These are phyloP conservation scores for Croton setiger DNA, from an alignment of 441 rosid genomes.

Conservation along the genomic window DNA sequence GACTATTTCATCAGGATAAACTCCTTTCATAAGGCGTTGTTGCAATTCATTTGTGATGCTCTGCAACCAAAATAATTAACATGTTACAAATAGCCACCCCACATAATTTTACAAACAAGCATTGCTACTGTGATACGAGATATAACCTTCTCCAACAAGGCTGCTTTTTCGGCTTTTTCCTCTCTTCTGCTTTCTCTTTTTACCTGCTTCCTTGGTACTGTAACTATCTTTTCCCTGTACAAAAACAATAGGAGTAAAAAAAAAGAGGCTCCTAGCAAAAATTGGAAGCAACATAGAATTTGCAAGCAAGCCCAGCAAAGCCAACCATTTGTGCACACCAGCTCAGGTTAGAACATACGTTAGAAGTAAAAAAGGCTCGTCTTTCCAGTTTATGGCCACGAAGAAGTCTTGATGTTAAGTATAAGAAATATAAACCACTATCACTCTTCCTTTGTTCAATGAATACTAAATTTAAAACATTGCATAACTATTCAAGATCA, in stretches of 20 bases:
- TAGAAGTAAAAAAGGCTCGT: neutral
- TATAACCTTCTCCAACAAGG: slow-evolving; percentile 63
- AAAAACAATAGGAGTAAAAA: neutral
- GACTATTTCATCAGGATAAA: slow-evolving; percentile 54
- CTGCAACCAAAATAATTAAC: slow-evolving; percentile 36
- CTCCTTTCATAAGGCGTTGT: slow-evolving; percentile 61
- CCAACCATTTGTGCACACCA: neutral
- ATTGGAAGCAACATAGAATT: neutral
- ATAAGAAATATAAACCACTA: too few species aligned
- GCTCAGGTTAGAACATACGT: neutral
- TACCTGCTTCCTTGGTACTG: slow-evolving; percentile 53
- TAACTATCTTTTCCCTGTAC: slow-evolving; percentile 58
- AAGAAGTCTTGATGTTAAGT: neutral
- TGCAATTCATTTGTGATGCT: slow-evolving; percentile 68
- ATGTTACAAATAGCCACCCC: slow-evolving; percentile 4
- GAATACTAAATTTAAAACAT: too few species aligned
- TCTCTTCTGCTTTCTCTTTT: slow-evolving; percentile 75
- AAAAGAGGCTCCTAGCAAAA: neutral
- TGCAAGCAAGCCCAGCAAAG: neutral
- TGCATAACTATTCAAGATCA: neutral
- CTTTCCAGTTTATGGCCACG: neutral
- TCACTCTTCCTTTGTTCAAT: neutral
- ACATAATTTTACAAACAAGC: neutral
- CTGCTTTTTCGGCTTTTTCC: slow-evolving; percentile 78
- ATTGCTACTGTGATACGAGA: neutral